Base-by-base conservation (phyloP, 345 rosid species). In the Citrus mangshanensis region DNA sequence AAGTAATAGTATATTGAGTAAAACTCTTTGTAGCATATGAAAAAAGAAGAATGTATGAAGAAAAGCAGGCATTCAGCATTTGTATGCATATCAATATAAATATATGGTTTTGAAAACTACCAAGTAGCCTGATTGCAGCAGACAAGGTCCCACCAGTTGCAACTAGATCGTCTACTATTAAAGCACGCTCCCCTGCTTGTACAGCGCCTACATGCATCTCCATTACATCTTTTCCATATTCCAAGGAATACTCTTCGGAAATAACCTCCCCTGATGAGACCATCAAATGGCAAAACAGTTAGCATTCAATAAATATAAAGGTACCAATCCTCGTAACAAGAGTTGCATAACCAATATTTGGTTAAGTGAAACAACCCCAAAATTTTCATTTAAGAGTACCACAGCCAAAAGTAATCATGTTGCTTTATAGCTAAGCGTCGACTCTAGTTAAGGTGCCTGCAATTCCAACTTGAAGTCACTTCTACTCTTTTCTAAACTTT, bases 201-300 rank as follows among this genome's bases (percentile, higher is more conserved):
- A 96, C 98, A 5, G 98, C 99, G 79, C 98, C 99, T 24, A 89
- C 98, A 86, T 96, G 98, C 99, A 96, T 96, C 89, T 94, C 99
- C 67, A 96, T 94, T 74, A 13, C 87, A 78, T 96, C 98, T 74
- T 87, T 96, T 85, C 99, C 99, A 87, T 96, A 96, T 88, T 96
- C 99, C 89, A 96, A 85, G 1, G 97, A 85, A 78, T 94, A 94
- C 86, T 96, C 98, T 83, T 94, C 98, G 0, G 98, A 89, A 59
- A 96, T 90, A 71, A 94, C 98, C 80, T 90, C 83, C 84, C 98
- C 99, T 96, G 84, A 75, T 61, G 62, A 74, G 67, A 38, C n/a
- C 72, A 76, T 22, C 27, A 72, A 67, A 79, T 68, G 72, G 19
- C 27, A 72, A 67, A 79, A 69, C 62, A 16, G 38, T 56, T 25